Base-by-base conservation (phyloP, 1,284 basidiomycete genomes). In the Calocybe gambosa region DNA sequence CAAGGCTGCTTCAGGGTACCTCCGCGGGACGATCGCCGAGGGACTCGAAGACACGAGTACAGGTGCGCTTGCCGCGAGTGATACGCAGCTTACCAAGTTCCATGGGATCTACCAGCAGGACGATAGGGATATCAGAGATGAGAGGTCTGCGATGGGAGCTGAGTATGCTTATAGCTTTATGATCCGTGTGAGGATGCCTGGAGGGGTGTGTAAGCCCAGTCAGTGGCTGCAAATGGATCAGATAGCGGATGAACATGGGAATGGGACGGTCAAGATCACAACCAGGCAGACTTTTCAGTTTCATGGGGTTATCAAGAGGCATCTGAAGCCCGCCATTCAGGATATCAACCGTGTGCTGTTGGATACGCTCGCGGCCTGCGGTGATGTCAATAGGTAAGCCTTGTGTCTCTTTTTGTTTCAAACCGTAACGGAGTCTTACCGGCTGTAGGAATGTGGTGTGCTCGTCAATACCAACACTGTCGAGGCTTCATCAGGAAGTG, bases 221-320 rank as follows among this genome's bases (percentile, higher is more conserved):
- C 95, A 99, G 69, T 99, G 96, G 96, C 71, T 95, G 46, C 80
- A 87, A 59, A 91, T 99, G 80, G 93, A 98, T 70, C 83, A 86
- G 55, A 97, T 99, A 55, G 83, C 93, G 47, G 94, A 97, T 62
- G 89, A 94, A 68, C 92, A 95, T 66, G 95, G 93, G 21, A 91
- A 86, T 59, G 82, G 89, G 47, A 94, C 94, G 12, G 88, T 99
- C 73, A 99, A 99, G 76, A 86, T 99, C 58, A 99, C 95, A 42
- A 99, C 96, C 21, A 78, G 95, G 52, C 85, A 94, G 69, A 99
- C 96, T n/a, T 98, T 98, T 84, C 95, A 99, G 71, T 99, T 97
- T 79, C 95, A 99, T 68, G 95, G 95, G 52, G 87, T 99, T 56
- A 88, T 99, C 73, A 99, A 99, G 77, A 79, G 80, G 55, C 91